Evolutionary conservation across 2,329 filamentous ascomycete genomes (phyloP).

Genomic region (Xylaria sp.): DNA sequence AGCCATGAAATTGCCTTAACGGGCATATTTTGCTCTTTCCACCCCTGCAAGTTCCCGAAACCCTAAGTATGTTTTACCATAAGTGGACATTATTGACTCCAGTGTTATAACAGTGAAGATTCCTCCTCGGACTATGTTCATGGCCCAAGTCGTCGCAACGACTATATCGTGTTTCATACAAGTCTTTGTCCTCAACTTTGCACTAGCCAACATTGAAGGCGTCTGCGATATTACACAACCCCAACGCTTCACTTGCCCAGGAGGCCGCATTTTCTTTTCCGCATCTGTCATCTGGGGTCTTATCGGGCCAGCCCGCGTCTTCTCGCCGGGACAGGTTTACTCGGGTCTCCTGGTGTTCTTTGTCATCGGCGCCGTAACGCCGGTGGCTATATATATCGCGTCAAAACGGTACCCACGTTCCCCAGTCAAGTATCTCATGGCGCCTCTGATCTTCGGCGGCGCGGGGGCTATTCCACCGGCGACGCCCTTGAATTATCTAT

Average conservation of each 20-base stretch:
- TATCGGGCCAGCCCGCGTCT: constrained; percentile 67
- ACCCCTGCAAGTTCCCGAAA: too few relatives aligned
- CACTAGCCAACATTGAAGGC: constrained; percentile 63
- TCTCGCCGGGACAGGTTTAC: constrained; percentile 67
- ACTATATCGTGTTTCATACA: constrained; percentile 71
- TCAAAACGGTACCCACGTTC: constrained; percentile 58
- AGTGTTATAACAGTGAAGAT: too few relatives aligned
- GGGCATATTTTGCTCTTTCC: too few relatives aligned
- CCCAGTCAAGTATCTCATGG: constrained; percentile 59
- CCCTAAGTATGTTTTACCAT: too few relatives aligned
- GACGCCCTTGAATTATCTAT: constrained; percentile 74
- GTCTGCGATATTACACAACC: constrained; percentile 65
- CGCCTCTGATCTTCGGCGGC: constrained; percentile 67
- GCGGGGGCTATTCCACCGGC: constrained; percentile 66
- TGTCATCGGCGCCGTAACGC: constrained; percentile 58
- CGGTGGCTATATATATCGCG: constrained; percentile 57
- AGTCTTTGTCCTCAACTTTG: constrained; percentile 66
- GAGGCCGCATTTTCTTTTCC: constrained; percentile 68
- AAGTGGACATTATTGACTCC: too few relatives aligned
- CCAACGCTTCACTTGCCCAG: constrained; percentile 67
- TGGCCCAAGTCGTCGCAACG: constrained; percentile 68
- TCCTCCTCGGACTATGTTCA: constrained; percentile 67
- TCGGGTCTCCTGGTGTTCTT: constrained; percentile 66
- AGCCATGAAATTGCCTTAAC: too few relatives aligned
- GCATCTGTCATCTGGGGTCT: constrained; percentile 72